Evolutionary conservation across 2,329 filamentous ascomycete genomes (phyloP).

Genomic region (Orbilia blumenaviensis): DNA sequence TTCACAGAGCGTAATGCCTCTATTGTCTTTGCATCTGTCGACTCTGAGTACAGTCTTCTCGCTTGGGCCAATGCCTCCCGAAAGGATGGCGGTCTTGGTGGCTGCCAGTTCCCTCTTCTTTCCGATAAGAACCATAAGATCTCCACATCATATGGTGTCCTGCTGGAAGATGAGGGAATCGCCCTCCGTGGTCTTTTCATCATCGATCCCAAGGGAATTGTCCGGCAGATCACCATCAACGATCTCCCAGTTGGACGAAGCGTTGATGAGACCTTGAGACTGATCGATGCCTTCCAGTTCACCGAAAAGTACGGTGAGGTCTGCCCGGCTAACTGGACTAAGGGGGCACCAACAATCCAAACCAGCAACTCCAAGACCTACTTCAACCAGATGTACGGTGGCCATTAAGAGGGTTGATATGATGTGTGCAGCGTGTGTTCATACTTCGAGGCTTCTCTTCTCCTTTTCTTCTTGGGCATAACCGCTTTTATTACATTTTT

Average conservation of each 20-base stretch:
- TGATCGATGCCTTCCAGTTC: slow-evolving; percentile 66
- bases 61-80: slow-evolving; percentile 70
- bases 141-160: slow-evolving; percentile 70
- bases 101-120: slow-evolving; percentile 70
- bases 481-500: slow-evolving; percentile 8
- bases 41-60: slow-evolving; percentile 69
- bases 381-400: slow-evolving; percentile 60
- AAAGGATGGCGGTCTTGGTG: slow-evolving; percentile 71
- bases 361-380: slow-evolving; percentile 66
- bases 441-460: slow-evolving; percentile 12
- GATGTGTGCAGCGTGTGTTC: not conserved
- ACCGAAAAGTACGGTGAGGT: slow-evolving; percentile 62
- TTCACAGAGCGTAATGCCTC: slow-evolving; percentile 70
- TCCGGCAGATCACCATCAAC: slow-evolving; percentile 72
- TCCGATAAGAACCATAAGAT: slow-evolving; percentile 71
- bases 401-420: slow-evolving; percentile 17
- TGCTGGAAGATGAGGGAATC: slow-evolving; percentile 72
- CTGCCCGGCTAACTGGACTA: slow-evolving; percentile 66
- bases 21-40: slow-evolving; percentile 71
- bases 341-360: slow-evolving; percentile 66
- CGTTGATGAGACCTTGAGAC: slow-evolving; percentile 71
- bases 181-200: slow-evolving; percentile 73
- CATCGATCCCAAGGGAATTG: slow-evolving; percentile 71
- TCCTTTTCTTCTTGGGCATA: not conserved
- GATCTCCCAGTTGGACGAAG: slow-evolving; percentile 72